A percentile compares a stretch with the other conserved stretches of the same genome.
These are phyloP conservation scores for Reutealis trisperma DNA, from an alignment of 345 rosid genomes.

Conservation along the genomic window DNA sequence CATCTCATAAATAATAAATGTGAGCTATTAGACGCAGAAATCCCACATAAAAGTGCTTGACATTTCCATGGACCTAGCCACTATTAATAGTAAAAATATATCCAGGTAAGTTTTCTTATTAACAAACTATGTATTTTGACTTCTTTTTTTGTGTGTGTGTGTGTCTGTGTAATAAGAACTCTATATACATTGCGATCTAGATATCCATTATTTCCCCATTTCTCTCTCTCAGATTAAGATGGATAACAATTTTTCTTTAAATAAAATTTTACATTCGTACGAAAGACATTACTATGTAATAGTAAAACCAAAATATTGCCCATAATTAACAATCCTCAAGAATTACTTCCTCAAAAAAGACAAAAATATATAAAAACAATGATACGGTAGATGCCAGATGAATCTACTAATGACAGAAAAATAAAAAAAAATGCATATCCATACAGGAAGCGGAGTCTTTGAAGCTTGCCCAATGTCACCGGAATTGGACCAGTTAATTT, in stretches of 20 bases:
- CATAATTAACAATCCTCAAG: background rate
- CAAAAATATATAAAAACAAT: slow-evolving; percentile 1
- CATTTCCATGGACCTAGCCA: background rate
- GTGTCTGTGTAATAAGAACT: no score
- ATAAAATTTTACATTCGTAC: background rate
- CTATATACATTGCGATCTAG: background rate
- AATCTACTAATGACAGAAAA: slow-evolving; percentile 4
- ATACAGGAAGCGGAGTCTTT: slow-evolving; percentile 73
- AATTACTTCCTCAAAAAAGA: background rate
- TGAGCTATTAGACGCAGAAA: background rate
- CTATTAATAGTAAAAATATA: background rate
- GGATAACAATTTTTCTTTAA: no score
- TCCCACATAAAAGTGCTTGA: background rate
- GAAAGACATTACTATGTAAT: background rate
- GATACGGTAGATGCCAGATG: background rate
- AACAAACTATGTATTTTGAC: background rate
- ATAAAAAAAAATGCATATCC: slow-evolving; percentile 28
- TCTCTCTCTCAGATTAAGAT: background rate
- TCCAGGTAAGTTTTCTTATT: background rate
- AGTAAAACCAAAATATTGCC: background rate
- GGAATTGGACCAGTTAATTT: slow-evolving; percentile 59
- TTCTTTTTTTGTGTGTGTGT: background rate
- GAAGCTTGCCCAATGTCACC: slow-evolving; percentile 52
- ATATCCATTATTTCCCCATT: background rate
- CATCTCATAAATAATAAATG: background rate